Evolutionary conservation across 257 asterid genomes (phyloP).

Genomic region (Capsicum chinense): DNA sequence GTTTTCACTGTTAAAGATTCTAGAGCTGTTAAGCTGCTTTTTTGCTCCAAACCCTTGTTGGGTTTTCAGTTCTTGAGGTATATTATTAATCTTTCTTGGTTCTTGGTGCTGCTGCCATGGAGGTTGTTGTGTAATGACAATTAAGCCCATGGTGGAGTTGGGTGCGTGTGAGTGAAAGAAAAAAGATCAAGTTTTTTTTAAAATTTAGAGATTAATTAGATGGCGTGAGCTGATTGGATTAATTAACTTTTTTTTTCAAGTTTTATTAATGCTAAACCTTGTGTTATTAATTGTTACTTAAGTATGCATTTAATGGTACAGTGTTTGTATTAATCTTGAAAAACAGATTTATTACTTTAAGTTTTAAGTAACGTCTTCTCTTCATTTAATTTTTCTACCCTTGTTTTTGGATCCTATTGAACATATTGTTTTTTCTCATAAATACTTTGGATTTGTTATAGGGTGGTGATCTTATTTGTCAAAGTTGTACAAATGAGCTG

Average conservation of each 20-base stretch:
- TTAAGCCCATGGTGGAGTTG: background rate
- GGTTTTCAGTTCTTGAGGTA: conserved; percentile 24
- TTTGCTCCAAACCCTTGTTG: conserved; percentile 25
- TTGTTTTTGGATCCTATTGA: conserved; percentile 1
- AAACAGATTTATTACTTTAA: background rate
- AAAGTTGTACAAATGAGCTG: background rate
- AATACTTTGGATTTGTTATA: background rate
- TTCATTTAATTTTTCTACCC: conserved; percentile 20
- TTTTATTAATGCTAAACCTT: background rate
- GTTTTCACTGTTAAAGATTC: background rate
- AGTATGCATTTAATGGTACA: background rate
- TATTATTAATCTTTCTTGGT: background rate
- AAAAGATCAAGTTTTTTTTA: background rate
- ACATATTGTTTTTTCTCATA: background rate
- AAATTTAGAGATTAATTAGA: background rate
- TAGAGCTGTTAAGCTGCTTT: conserved; percentile 7
- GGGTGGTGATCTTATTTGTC: background rate
- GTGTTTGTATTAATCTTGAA: background rate
- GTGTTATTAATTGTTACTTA: background rate
- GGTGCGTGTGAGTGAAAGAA: background rate
- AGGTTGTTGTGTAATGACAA: background rate
- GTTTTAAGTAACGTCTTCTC: conserved; percentile 4
- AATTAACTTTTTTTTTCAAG: background rate
- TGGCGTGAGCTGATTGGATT: conserved; percentile 21
- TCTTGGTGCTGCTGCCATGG: background rate